A percentile compares a stretch with the other conserved stretches of the same genome.
Conservation (phyloP, 192 early-diverging fungal genomes). For the Dimargaris verticillata region DNA sequence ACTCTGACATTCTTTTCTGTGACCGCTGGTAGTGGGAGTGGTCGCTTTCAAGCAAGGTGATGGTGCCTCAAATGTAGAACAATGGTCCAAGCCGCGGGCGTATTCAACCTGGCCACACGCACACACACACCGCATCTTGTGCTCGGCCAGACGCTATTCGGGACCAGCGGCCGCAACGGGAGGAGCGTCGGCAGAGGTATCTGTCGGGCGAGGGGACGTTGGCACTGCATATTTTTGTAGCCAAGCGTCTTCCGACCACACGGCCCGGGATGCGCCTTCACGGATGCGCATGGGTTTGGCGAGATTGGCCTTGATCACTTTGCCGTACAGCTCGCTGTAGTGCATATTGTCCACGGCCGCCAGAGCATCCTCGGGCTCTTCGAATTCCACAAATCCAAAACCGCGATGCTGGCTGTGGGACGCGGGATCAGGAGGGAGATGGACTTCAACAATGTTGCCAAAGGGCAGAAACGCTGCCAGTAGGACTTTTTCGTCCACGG, state of each 20-base stretch:
- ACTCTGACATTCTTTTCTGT: too few species aligned
- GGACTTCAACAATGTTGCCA: constrained; percentile 81
- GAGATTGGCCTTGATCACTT: constrained; percentile 72
- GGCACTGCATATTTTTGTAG: constrained; percentile 11
- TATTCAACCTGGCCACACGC: too few species aligned
- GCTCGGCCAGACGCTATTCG: too few species aligned
- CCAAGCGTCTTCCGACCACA: constrained; percentile 8
- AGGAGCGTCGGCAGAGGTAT: too few species aligned
- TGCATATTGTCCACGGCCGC: constrained; percentile 95
- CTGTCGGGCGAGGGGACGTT: too few species aligned
- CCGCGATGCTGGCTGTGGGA: constrained; percentile 72
- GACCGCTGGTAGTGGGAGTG: too few species aligned
- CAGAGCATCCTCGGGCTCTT: constrained; percentile 57
- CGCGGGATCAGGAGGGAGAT: constrained; percentile 65
- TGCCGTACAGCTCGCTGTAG: constrained; percentile 71
- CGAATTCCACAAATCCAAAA: constrained; percentile 93
- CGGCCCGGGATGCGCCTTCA: constrained; percentile 6
- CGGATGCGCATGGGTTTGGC: constrained; percentile 39
- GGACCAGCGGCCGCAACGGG: too few species aligned
- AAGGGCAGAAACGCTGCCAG: constrained; percentile 89
- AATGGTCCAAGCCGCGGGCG: too few species aligned
- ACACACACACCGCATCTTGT: too few species aligned
- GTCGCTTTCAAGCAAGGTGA: too few species aligned
- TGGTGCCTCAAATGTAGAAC: too few species aligned
- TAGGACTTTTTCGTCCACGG: constrained; percentile 61